Percentiles rank a stretch among this genome's conserved stretches.
These are phyloP conservation scores for Colletotrichum tofieldiae DNA, from an alignment of 2,329 filamentous ascomycete species.

Conservation along the genomic window DNA sequence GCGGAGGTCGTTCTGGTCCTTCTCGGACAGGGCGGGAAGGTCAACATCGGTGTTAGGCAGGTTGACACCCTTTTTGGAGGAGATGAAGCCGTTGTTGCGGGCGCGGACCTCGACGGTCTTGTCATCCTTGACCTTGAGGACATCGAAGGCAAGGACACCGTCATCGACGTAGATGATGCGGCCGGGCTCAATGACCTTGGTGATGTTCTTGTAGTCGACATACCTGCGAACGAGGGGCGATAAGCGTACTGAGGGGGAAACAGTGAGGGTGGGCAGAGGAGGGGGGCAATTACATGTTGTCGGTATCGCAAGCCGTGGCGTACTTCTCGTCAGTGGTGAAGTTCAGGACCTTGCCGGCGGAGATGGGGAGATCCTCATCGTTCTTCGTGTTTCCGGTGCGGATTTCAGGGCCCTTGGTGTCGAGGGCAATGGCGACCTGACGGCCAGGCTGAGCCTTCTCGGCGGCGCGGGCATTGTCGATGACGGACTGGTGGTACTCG, in stretches of 20 bases:
- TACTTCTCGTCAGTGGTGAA: constrained; percentile 98
- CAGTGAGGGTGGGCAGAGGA: constrained; percentile 13
- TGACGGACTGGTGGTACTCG: constrained; percentile 98
- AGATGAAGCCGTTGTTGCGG: constrained; percentile 98
- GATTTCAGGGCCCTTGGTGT: constrained; percentile 77
- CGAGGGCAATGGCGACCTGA: constrained; percentile 94
- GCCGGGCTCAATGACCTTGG: constrained; percentile 93
- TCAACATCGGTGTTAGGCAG: constrained; percentile 99
- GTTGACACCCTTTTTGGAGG: constrained; percentile 99
- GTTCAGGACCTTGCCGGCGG: constrained; percentile 88
- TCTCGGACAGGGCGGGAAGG: constrained; percentile 96
- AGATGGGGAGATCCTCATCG: constrained; percentile 91
- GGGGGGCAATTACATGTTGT: constrained; percentile 84
- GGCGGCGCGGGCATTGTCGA: constrained; percentile 93
- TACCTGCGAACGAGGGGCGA: constrained; percentile 70
- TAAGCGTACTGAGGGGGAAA: constrained; percentile 19
- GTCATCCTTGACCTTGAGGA: constrained; percentile 88
- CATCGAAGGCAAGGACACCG: constrained; percentile 96
- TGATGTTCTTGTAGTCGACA: constrained; percentile 99
- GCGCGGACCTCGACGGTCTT: constrained; percentile 89
- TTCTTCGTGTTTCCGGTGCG: constrained; percentile 80
- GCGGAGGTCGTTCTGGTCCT: constrained; percentile 93
- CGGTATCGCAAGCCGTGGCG: constrained; percentile 84
- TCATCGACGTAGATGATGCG: constrained; percentile 99
- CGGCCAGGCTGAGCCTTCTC: constrained; percentile 84